Base-by-base conservation (phyloP, 176 grass and related monocot genomes). In the Miscanthus lutarioriparius region DNA sequence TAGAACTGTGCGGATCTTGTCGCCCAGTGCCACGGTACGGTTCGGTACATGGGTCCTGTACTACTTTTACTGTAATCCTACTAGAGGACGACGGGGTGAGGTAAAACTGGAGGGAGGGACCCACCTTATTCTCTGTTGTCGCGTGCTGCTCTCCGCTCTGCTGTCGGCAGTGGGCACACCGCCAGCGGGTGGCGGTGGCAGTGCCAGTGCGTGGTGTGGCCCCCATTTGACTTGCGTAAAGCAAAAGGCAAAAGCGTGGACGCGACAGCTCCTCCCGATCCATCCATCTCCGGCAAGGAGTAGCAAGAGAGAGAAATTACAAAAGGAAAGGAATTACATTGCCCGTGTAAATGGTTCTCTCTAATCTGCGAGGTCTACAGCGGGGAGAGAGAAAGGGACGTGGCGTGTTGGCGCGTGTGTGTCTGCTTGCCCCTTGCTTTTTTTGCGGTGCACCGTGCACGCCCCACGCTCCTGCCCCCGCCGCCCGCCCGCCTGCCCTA, bases 141-240 rank as follows among this genome's bases (percentile, higher is more conserved):
- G 53, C 53, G 53, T 58, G 53, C 53, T 58, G 7, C 51, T 58
- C 20, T 19, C 51, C 6, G 23, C 23, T 56, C 19, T 38, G 63
- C 51, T 54, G 6, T 54, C 51, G 48, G 15, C 44, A 22, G 15
- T 9, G 53, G 48, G 45, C 13, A 15, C 49, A 7, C 15, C 48
- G 15, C 0, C 47, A 20, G 49, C 4, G 49, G 44, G n/a, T n/a
- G n/a, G n/a, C n/a, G n/a, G n/a, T n/a, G n/a, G n/a, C n/a, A n/a
- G n/a, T n/a, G n/a, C n/a, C 39, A 41, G 44, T 14, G 13, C 15
- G 6, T 26, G 32, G 11, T n/a, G 32, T 4, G 13, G 77, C 1
- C 6, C 63, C 69, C 73, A 39, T 83, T 88, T 88, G 86, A 88
- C 86, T 83, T 78, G 72, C 3, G 65, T 15, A 78, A 78, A 47